Base-by-base conservation (phyloP, 352 stramenopile species). In the Pythium volutum region DNA sequence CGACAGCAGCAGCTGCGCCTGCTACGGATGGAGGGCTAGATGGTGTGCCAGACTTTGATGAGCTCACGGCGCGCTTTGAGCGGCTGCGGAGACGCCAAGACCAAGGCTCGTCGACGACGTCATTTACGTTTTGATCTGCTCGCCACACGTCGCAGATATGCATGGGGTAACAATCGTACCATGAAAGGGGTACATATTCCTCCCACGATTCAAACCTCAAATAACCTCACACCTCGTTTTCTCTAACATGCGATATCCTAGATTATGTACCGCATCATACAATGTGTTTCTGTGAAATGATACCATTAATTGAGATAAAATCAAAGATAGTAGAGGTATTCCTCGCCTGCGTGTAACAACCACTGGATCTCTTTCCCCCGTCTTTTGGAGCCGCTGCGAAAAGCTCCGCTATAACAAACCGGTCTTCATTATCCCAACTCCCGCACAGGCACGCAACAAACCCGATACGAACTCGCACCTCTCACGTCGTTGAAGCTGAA, bases 51-150 rank as follows among this genome's bases (percentile, higher is more conserved):
- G 86, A 97, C 67, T 98, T 98, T 73, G 88, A 97, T 55, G 90
- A 98, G 66, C 84, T 98, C 54, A 96, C 92, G 2, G 90, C 89
- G 11, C 87, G 91, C 25, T 98, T 98, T 69, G 87, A 97, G 42
- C 82, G 81, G 7, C 75, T 98, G 58, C 81, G 85, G 39, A 82
- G 89, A 67, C 81, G 77, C 18, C 83, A 90, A 69, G 78, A 88
- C 48, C 69, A 71, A 16, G 67, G 81, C 50, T 78, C 36, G 12
- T 78, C 36, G 36, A 43, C 81, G 61, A 67, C 75, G 45, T 59
- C 53, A 10, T 89, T 92, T 58, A 87, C 80, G 20, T 92, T 92
- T 47, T 92, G 53, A 66, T 10, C 42, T n/a, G 14, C 20, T 41
- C 3, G 1, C 34, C 61, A 68, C 62, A 70, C 63, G 55, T 70